phyloP scores from a whole-genome alignment of 2,329 filamentous ascomycete species.

The Colletotrichum melonis region DNA sequence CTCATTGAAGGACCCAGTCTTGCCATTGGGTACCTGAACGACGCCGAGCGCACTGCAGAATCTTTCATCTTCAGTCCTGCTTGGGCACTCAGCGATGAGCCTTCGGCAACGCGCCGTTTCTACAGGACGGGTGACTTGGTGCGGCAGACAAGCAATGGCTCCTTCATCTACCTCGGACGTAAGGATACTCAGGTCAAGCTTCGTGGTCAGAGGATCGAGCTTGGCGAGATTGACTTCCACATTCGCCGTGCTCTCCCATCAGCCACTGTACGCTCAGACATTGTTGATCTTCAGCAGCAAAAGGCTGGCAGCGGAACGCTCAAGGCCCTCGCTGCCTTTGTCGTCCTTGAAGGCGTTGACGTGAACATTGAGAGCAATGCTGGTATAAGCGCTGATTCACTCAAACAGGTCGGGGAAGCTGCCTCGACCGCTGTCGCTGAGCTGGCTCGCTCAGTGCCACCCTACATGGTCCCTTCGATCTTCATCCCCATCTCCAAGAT shows the following conservation, averaged over 20 bases:
- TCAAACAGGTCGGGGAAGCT: constrained; percentile 42
- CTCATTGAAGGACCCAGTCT: constrained; percentile 56
- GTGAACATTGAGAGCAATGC: constrained; percentile 43
- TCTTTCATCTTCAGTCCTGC: constrained; percentile 55
- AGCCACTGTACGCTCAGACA: background rate
- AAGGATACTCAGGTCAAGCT: constrained; percentile 40
- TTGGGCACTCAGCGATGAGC: constrained; percentile 48
- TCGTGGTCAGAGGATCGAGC: constrained; percentile 37
- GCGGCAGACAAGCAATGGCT: constrained; percentile 20
- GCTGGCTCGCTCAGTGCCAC: constrained; percentile 47
- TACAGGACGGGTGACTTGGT: constrained; percentile 58
- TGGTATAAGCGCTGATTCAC: background rate
- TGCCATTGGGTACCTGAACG: constrained; percentile 62
- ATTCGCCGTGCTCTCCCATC: background rate
- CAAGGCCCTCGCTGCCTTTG: constrained; percentile 55
- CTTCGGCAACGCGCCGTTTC: constrained; percentile 44
- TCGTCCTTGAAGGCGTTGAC: constrained; percentile 44
- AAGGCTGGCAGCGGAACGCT: background rate
- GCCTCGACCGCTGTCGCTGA: constrained; percentile 43
- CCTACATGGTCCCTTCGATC: constrained; percentile 37
- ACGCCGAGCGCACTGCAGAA: constrained; percentile 55
- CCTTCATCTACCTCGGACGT: constrained; percentile 28
- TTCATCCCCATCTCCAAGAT: constrained; percentile 23
- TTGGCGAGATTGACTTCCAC: constrained; percentile 37
- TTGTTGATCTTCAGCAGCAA: background rate